phyloP scores from a whole-genome alignment of 352 stramenopile species.

The Blastocystis sp. region DNA sequence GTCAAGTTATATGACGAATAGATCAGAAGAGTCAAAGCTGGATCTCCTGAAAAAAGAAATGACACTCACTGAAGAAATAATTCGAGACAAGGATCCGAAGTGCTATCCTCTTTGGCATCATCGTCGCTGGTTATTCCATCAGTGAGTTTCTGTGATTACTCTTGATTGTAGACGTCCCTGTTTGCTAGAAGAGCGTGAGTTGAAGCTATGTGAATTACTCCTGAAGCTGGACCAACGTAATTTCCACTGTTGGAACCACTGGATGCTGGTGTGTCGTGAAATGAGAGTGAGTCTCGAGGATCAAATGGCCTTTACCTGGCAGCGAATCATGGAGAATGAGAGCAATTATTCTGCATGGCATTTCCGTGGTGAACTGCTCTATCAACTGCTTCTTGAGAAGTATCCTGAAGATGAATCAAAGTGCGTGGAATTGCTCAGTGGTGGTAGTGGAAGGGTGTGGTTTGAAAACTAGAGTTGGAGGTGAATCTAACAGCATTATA shows the following conservation, averaged over 20 bases:
- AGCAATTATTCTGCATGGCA: constrained; percentile 95
- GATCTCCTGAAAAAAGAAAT: constrained; percentile 76
- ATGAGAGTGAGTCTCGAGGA: constrained; percentile 62
- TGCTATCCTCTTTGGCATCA: constrained; percentile 86
- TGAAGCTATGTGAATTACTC: constrained; percentile 73
- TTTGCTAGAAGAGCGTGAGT: constrained; percentile 65
- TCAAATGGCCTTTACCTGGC: constrained; percentile 85
- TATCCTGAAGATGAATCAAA: neutral
- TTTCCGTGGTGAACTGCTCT: constrained; percentile 73
- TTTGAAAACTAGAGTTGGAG: constrained; percentile 70
- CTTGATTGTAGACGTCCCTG: neutral
- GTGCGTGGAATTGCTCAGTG: neutral
- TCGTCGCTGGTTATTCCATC: constrained; percentile 68
- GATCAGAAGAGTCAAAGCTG: constrained; percentile 63
- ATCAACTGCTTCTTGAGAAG: neutral
- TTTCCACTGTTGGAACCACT: constrained; percentile 99
- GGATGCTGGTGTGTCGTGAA: constrained; percentile 70
- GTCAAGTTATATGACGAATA: constrained; percentile 64
- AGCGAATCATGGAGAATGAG: constrained; percentile 93
- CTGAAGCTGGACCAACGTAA: constrained; percentile 87
- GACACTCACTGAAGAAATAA: constrained; percentile 79
- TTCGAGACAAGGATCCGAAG: constrained; percentile 88
- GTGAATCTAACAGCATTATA: constrained; percentile 89
- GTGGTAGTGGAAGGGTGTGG: neutral
- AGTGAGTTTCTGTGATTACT: constrained; percentile 10